Base-by-base conservation (phyloP, 1,139 yeast species). In the Yarrowia galli region DNA sequence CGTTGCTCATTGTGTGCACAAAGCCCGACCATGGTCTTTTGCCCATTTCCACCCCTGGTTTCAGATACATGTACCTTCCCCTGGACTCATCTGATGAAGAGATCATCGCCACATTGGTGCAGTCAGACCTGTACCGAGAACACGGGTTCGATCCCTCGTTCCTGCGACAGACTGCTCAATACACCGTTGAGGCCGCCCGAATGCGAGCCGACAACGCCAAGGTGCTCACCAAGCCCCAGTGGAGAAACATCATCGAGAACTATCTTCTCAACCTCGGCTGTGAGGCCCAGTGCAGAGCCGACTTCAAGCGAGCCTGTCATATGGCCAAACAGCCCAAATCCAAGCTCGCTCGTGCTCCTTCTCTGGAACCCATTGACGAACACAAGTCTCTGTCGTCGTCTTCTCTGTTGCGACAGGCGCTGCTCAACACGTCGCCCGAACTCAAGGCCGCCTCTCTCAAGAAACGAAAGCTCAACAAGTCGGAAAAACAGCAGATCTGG, bases 171-270 rank as follows among this genome's bases (percentile, higher is more conserved):
- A 85, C 89, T 20, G 91, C 91, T 0, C 79, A 78, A 69, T 86
- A 84, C 75, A 87, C 89, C 1, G 85, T 88, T 7, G 79, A 81
- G 67, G 82, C 87, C 10, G 89, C 89, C 2, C 79, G 89, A 69
- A 74, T 78, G 67, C 79, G 88, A 70, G 86, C 84, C 70, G 80
- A 73, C 18, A 73, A 73, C 35, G 70, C 70, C 49, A 66, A 70
- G 65, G 70, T 23, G 35, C 71, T 79, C 49, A 71, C 79, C 3
- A 81, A 83, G 71, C 84, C 86, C 25, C 89, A 87, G 75, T 87
- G 91, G 90, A 79, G 91, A 72, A 86, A 87, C 74, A 83, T 88
- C 36, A 85, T 88, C 70, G 92, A 88, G 71, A 87, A 87, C 76
- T 88, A 84, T 73, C 74, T 87, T 65, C 76, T 88, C 53, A 87